A percentile compares a stretch with the other conserved stretches of the same genome.
These are phyloP conservation scores for Didymella glomerata DNA, from an alignment of 2,329 filamentous ascomycete genomes.

Conservation along the genomic window DNA sequence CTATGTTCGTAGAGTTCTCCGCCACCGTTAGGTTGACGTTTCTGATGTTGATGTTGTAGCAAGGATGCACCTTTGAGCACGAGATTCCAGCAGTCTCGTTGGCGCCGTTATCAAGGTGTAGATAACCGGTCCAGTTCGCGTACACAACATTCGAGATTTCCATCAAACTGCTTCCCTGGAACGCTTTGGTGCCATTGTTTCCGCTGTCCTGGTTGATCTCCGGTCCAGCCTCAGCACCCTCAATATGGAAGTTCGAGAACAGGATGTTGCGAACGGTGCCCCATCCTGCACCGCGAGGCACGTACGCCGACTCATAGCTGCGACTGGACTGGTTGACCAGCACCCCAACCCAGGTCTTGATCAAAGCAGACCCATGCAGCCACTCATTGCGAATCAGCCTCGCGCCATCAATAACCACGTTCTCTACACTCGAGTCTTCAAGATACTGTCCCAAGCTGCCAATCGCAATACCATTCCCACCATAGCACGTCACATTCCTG, in stretches of 20 bases:
- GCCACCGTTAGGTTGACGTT: constrained; percentile 4
- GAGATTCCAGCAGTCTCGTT: constrained; percentile 2
- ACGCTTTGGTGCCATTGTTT: constrained; percentile 6
- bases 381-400: constrained; percentile 8
- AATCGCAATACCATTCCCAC: constrained; percentile 11
- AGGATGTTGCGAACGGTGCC: constrained; percentile 5
- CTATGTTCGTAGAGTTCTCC: constrained; percentile 1
- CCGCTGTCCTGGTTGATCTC: constrained; percentile 16
- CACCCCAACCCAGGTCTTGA: constrained; percentile 12
- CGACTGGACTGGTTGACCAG: constrained; percentile 12
- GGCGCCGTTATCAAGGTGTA: constrained; percentile 2
- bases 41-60: constrained; percentile 4
- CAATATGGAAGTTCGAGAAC: constrained; percentile 8
- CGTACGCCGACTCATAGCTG: constrained; percentile 8
- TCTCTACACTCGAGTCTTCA: constrained; percentile 9
- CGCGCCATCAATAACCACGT: constrained; percentile 7
- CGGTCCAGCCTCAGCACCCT: constrained; percentile 12
- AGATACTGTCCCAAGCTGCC: constrained; percentile 13
- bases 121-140: constrained; percentile 10
- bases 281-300: constrained; percentile 9
- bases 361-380: constrained; percentile 9
- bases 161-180: constrained; percentile 10
- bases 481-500: constrained; percentile 7
- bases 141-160: constrained; percentile 4
- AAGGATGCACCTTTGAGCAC: constrained; percentile 7